Conservation (phyloP, 2,329 filamentous ascomycete genomes). For the Cercospora citrullina region DNA sequence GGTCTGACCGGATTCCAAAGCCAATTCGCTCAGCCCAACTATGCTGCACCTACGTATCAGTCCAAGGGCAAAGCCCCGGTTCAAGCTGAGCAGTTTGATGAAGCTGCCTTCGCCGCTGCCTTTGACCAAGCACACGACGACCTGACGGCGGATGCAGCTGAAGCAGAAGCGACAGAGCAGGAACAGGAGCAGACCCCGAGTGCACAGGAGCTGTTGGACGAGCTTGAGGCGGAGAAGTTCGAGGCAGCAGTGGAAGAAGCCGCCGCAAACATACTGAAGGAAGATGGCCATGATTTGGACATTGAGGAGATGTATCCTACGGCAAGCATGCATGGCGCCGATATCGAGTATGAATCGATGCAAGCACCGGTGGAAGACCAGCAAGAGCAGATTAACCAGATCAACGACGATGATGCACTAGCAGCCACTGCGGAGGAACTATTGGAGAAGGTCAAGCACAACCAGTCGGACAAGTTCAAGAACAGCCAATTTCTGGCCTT, state of each 20-base stretch:
- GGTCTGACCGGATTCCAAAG: slow-evolving; percentile 34
- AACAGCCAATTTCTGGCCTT: slow-evolving; percentile 74
- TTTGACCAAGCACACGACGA: slow-evolving; percentile 53
- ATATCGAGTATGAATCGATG: slow-evolving; percentile 23
- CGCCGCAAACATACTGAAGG: slow-evolving; percentile 26
- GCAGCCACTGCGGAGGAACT: slow-evolving; percentile 70
- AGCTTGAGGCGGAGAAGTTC: slow-evolving; percentile 26
- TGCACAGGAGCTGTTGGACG: slow-evolving; percentile 17
- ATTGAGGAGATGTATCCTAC: slow-evolving; percentile 18
- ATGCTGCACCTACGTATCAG: slow-evolving; percentile 18
- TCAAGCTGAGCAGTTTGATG: slow-evolving; percentile 49
- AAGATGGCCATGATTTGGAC: slow-evolving; percentile 25
- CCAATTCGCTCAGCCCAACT: slow-evolving; percentile 31
- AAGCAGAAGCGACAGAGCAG: slow-evolving; percentile 19
- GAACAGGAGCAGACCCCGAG: slow-evolving; percentile 18
- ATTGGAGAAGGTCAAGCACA: slow-evolving; percentile 66
- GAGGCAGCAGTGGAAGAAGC: slow-evolving; percentile 25
- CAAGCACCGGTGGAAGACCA: slow-evolving; percentile 17
- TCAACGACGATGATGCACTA: slow-evolving; percentile 63
- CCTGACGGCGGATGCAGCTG: slow-evolving; percentile 34
- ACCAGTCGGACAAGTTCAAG: slow-evolving; percentile 72
- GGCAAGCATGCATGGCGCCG: slow-evolving; percentile 17
- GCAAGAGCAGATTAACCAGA: slow-evolving; percentile 18
- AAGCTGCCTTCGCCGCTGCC: slow-evolving; percentile 57
- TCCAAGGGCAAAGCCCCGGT: slow-evolving; percentile 39